Conservation (phyloP, 208 protist species). For the Plasmodiophora brassicae region DNA sequence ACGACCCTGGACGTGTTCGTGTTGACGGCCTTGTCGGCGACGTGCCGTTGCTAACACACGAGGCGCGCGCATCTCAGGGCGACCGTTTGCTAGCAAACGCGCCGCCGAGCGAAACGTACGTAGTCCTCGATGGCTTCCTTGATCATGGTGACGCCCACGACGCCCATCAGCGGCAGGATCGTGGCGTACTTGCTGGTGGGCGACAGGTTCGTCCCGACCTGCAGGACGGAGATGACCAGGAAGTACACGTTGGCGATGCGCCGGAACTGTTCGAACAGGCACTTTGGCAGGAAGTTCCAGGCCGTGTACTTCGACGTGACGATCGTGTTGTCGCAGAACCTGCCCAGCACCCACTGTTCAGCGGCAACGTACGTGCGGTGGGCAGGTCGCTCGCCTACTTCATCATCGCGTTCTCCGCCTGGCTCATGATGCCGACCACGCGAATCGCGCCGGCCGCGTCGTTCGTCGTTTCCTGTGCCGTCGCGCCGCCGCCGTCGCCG, state of each 20-base stretch:
- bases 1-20: background rate
- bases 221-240: conserved; percentile 77
- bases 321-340: background rate
- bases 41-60: background rate
- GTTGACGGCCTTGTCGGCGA: background rate
- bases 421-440: too few relatives aligned
- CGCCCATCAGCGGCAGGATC: conserved; percentile 59
- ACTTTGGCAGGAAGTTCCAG: conserved; percentile 53
- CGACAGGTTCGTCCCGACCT: conserved; percentile 55
- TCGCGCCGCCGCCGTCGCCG: too few relatives aligned
- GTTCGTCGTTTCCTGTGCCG: too few relatives aligned
- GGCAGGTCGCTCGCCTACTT: too few relatives aligned
- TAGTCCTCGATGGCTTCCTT: conserved; percentile 67
- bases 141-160: conserved; percentile 60
- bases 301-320: background rate
- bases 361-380: too few relatives aligned
- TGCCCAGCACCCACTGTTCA: too few relatives aligned
- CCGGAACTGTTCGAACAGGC: conserved; percentile 90
- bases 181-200: conserved; percentile 80
- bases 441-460: too few relatives aligned
- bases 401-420: too few relatives aligned
- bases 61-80: too few relatives aligned
- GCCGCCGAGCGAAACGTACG: background rate
- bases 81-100: background rate
- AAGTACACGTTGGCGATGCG: conserved; percentile 91